Base-by-base conservation (phyloP, 768 basidiomycete species). In the Chiua virens region DNA sequence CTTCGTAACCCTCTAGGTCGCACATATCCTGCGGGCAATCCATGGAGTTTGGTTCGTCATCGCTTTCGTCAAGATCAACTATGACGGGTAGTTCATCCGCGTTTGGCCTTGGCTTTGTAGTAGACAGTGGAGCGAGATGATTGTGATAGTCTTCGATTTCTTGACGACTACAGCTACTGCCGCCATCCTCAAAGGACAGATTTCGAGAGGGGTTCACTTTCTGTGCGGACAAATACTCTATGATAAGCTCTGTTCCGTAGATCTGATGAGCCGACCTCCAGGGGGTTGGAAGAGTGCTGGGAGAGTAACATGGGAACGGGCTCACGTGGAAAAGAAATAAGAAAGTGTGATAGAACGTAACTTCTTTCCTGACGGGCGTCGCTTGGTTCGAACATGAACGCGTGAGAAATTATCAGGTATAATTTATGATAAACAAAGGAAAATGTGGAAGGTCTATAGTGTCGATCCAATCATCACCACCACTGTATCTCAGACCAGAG, bases 401-500 rank as follows among this genome's bases (percentile, higher is more conserved):
- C 8, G 2, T 28, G 2, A 28, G 41, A 38, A 21, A 57, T 54
- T 51, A 49, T 14, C 10, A 44, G 14, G 43, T 45, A 52, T 61
- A 50, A 50, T 15, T 42, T 57, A 53, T 17, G 5, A 46, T 32
- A 42, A 47, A 27, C 30, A 37, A 28, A 35, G 11, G 3, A 23
- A 23, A 20, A 15, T 11, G n/a, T 0, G 3, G 15, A 23, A 38
- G 32, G 15, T 53, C 42, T 44, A 54, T 28, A 20, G 36, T 27
- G 23, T 49, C 34, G 25, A 38, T 8, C 28, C 22, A n/a, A 5
- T 27, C 39, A 17, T 55, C 56, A 66, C 83, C 85, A 88, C 85
- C 86, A 89, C 25, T 84, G 74, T 27, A 95, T 75, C 69, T 98
- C 95, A 10, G 84, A 79, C 91, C 91, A 96, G 10, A 98, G 69